Percentiles rank a stretch among this genome's conserved stretches.
Evolutionary conservation across 768 basidiomycete species (phyloP).

Genomic region (Thelephora ganbajun): DNA sequence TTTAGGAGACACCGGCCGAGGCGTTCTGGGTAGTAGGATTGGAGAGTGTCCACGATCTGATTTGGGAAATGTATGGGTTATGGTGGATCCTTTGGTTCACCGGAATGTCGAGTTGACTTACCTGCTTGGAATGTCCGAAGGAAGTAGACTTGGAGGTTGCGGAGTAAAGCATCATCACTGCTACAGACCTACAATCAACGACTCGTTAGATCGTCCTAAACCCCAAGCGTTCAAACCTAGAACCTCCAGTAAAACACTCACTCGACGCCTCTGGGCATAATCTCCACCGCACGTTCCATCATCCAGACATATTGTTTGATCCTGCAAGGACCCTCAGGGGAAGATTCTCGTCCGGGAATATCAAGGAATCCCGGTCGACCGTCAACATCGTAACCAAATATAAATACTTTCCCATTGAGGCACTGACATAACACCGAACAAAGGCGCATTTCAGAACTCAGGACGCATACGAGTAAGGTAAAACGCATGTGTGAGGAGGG

Average conservation of each 20-base stretch:
- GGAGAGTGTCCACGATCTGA: constrained; percentile 7
- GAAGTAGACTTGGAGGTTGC: too few species aligned
- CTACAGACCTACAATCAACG: neutral
- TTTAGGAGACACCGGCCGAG: constrained; percentile 20
- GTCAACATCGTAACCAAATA: constrained; percentile 60
- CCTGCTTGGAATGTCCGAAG: too few species aligned
- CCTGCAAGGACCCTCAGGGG: constrained; percentile 50
- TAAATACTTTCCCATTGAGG: constrained; percentile 68
- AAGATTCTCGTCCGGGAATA: constrained; percentile 63
- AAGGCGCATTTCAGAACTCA: neutral
- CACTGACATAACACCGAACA: constrained; percentile 31
- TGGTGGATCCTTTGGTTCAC: too few species aligned
- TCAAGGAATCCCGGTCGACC: constrained; percentile 62
- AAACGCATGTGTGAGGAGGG: neutral
- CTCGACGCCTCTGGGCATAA: constrained; percentile 78
- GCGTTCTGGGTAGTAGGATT: constrained; percentile 19
- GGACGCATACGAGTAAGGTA: neutral
- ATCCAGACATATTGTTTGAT: constrained; percentile 65
- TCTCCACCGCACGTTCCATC: constrained; percentile 61
- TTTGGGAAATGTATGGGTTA: neutral
- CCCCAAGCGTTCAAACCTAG: neutral
- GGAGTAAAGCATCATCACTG: neutral
- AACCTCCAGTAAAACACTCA: constrained; percentile 23
- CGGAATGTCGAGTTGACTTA: too few species aligned
- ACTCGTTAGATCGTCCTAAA: neutral